Conservation (phyloP, 768 basidiomycete species). For the Kwoniella europaea region DNA sequence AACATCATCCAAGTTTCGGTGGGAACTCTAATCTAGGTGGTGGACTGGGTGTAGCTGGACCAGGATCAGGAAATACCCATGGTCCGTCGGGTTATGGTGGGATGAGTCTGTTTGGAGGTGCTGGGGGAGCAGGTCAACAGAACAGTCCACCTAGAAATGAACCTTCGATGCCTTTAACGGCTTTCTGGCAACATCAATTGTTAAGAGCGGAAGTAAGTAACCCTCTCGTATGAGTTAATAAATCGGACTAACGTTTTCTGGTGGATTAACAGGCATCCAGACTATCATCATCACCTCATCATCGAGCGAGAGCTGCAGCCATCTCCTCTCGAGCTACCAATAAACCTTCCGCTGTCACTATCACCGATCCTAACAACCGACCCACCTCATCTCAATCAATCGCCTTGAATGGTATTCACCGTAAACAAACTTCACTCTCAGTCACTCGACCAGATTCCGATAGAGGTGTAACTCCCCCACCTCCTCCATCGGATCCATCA, state of each 20-base stretch:
- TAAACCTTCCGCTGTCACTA: conserved; percentile 84
- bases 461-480: conserved; percentile 49
- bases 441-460: conserved; percentile 49
- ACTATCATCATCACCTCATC: conserved; percentile 83
- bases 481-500: conserved; percentile 37
- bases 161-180: conserved; percentile 62
- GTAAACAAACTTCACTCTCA: conserved; percentile 47
- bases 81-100: conserved; percentile 30
- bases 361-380: conserved; percentile 79
- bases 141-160: conserved; percentile 50
- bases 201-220: conserved; percentile 84
- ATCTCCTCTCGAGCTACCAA: conserved; percentile 82
- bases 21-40: conserved; percentile 6
- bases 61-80: conserved; percentile 15
- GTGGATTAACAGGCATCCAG: conserved; percentile 70
- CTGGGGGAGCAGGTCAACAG: conserved; percentile 19
- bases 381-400: conserved; percentile 55
- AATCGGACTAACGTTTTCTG: conserved; percentile 21
- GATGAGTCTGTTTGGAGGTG: conserved; percentile 35
- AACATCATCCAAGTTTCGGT: conserved; percentile 42
- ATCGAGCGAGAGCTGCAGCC: conserved; percentile 92
- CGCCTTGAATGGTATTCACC: conserved; percentile 43
- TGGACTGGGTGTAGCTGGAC: conserved; percentile 12
- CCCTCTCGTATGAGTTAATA: background rate
- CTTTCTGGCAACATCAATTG: conserved; percentile 92